Evolutionary conservation across 371 early-diverging fungal genomes (phyloP).

Genomic region (Lichtheimia ramosa): DNA sequence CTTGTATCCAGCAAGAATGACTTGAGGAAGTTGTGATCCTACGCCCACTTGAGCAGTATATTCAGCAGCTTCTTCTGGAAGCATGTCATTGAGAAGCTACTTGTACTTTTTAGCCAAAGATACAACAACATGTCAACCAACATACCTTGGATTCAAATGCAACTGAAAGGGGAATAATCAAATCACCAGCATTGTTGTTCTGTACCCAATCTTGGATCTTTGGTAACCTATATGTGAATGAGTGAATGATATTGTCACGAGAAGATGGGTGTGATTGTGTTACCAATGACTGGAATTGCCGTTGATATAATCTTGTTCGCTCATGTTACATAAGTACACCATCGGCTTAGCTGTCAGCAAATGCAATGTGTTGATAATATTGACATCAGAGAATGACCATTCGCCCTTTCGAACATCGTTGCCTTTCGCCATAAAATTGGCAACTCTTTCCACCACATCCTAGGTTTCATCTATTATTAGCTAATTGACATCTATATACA

Average conservation of each 20-base stretch:
- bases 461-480: slow-evolving; percentile 2
- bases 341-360: slow-evolving; percentile 94
- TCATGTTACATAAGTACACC: slow-evolving; percentile 89
- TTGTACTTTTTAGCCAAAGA: no score
- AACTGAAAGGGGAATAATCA: slow-evolving; percentile 88
- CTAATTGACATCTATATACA: no score
- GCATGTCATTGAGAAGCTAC: slow-evolving; percentile 44
- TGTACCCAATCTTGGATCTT: slow-evolving; percentile 89
- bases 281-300: slow-evolving; percentile 61
- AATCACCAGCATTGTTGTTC: slow-evolving; percentile 80
- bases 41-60: slow-evolving; percentile 35
- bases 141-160: slow-evolving; percentile 59
- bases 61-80: slow-evolving; percentile 39
- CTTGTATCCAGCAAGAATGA: slow-evolving; percentile 86
- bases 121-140: not conserved
- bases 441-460: slow-evolving; percentile 46
- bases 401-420: slow-evolving; percentile 44
- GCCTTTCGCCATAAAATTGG: slow-evolving; percentile 42
- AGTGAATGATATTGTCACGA: slow-evolving; percentile 16
- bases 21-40: slow-evolving; percentile 67
- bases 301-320: slow-evolving; percentile 68
- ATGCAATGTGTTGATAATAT: slow-evolving; percentile 79
- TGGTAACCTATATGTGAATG: slow-evolving; percentile 26
- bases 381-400: slow-evolving; percentile 49
- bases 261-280: slow-evolving; percentile 4